A percentile compares a stretch with the other conserved stretches of the same genome.
Evolutionary conservation across 2,329 filamentous ascomycete species (phyloP).

Genomic region (Colletotrichum sp.): DNA sequence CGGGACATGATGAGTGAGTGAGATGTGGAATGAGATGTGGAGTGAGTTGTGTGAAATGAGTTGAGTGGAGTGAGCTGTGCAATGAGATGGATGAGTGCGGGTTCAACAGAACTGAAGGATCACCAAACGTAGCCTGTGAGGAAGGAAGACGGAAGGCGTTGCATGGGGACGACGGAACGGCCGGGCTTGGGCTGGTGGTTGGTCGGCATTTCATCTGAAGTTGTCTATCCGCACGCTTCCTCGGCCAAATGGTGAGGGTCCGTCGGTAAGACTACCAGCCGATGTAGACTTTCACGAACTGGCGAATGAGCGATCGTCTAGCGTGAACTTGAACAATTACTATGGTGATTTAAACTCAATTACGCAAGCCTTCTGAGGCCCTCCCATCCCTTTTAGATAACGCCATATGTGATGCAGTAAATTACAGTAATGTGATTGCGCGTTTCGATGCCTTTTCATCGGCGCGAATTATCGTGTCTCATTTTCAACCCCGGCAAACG

Average conservation of each 20-base stretch:
- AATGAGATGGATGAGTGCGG: background rate
- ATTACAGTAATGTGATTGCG: background rate
- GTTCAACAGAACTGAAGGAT: background rate
- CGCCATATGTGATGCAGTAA: background rate
- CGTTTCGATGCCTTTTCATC: background rate
- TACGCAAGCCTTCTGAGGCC: background rate
- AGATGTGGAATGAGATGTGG: background rate
- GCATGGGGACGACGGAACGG: background rate
- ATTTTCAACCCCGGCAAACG: background rate
- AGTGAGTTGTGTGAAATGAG: background rate
- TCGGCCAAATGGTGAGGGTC: background rate
- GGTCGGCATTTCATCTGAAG: background rate
- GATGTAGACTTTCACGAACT: background rate
- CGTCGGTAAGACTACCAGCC: background rate
- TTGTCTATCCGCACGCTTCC: background rate
- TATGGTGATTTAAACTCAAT: background rate
- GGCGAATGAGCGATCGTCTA: background rate
- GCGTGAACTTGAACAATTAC: background rate
- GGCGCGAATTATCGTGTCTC: background rate
- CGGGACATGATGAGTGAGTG: background rate
- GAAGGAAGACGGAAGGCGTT: background rate
- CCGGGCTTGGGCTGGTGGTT: background rate
- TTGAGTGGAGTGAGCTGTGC: background rate
- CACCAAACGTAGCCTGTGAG: rapidly evolving
- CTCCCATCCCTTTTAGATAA: background rate